Evolutionary conservation across 139 green algal genomes (phyloP).

Genomic region (Coelastrella sp.): DNA sequence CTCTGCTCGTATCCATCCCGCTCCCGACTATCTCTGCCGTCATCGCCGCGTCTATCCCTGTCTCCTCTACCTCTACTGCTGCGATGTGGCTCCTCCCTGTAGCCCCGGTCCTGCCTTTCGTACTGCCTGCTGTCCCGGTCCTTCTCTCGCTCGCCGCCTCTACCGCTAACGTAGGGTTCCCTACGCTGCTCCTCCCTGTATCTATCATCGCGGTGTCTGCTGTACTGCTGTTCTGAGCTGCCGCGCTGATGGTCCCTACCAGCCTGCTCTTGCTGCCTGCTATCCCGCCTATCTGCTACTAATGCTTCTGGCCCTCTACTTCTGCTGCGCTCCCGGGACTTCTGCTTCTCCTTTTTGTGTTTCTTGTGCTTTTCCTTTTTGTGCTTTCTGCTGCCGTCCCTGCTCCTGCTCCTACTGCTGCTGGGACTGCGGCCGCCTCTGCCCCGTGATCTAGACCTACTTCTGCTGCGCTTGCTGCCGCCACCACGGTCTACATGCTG

Average conservation of each 20-base stretch:
- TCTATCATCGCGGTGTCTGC: background rate
- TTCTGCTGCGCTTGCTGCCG: background rate
- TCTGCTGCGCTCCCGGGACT: background rate
- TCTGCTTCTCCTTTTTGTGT: conserved; percentile 17
- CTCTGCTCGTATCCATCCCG: background rate
- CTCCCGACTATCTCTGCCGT: background rate
- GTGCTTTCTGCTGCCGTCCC: background rate
- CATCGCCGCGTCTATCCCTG: background rate
- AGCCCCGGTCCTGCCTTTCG: background rate
- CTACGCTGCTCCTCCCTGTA: background rate
- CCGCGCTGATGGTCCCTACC: background rate
- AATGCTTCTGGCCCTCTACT: background rate
- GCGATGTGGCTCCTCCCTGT: background rate
- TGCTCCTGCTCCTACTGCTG: conserved; percentile 18
- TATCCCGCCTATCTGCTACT: background rate
- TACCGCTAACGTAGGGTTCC: background rate
- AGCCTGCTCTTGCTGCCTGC: conserved; percentile 1
- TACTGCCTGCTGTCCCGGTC: no score
- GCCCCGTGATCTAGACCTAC: background rate
- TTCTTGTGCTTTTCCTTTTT: conserved; percentile 34
- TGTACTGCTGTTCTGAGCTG: background rate
- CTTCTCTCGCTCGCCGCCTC: no score
- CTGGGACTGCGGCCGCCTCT: background rate
- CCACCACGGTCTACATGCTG: background rate
- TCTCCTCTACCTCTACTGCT: background rate